Evolutionary conservation across 306 rosid species (phyloP).

Genomic region (Fragaria nilgerrensis): DNA sequence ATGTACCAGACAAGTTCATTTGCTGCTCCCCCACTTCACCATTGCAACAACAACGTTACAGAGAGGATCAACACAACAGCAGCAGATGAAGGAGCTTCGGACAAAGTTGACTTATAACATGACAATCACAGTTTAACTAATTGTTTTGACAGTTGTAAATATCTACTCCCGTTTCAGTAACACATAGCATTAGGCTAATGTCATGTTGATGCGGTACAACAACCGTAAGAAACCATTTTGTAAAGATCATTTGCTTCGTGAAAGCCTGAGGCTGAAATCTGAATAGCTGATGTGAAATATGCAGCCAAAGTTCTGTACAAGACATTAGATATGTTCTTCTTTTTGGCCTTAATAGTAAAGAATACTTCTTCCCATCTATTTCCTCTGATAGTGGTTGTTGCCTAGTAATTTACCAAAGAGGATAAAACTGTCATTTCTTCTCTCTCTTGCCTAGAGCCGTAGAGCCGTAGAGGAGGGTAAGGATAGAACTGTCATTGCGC

Average conservation of each 20-base stretch:
- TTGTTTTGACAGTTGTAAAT: conserved; percentile 4
- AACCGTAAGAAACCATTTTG: neutral
- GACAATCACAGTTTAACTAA: neutral
- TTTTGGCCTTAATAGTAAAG: neutral
- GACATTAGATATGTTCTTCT: too few species aligned
- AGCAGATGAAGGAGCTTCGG: conserved; percentile 34
- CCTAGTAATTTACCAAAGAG: neutral
- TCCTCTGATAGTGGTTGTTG: neutral
- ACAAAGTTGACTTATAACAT: conserved; percentile 16
- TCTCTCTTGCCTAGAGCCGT: neutral
- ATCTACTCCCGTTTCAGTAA: neutral
- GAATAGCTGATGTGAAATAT: neutral
- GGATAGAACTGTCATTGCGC: neutral
- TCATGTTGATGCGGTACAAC: neutral
- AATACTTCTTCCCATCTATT: too few species aligned
- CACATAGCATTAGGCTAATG: neutral
- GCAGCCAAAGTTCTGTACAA: neutral
- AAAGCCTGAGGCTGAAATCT: neutral
- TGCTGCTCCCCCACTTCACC: conserved; percentile 59
- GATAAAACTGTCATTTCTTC: too few species aligned
- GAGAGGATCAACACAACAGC: conserved; percentile 40
- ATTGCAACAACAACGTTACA: conserved; percentile 37
- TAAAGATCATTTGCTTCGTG: neutral
- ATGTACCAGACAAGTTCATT: conserved; percentile 48
- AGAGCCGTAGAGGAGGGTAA: too few species aligned